Percentiles rank a stretch among this genome's conserved stretches.
Evolutionary conservation across 225 moss, liverwort and hornwort genomes (phyloP).

Genomic region (Bryoerythrophyllum caledonicum): DNA sequence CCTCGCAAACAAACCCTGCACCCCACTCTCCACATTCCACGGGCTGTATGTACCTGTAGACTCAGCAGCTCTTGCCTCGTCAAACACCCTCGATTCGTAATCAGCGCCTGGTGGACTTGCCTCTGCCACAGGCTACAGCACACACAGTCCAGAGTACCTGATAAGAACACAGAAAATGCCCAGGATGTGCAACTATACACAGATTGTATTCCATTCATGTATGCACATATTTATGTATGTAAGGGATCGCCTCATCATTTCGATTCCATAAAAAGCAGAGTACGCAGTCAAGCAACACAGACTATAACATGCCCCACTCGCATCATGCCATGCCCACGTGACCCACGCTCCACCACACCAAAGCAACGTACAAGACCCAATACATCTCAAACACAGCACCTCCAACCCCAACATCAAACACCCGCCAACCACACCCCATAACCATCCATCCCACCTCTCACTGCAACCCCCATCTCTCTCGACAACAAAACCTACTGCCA

Average conservation of each 20-base stretch:
- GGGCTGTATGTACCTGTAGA: slow-evolving; percentile 70
- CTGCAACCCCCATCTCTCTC: background rate
- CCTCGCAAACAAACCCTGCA: background rate
- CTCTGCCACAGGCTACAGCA: slow-evolving; percentile 71
- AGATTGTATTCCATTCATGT: background rate
- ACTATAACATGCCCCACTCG: background rate
- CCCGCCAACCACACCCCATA: slow-evolving; percentile 2
- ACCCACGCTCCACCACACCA: background rate
- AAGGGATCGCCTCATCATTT: background rate
- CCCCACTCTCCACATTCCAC: background rate
- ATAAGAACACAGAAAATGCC: slow-evolving; percentile 16
- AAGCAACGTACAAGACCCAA: background rate
- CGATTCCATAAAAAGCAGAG: background rate
- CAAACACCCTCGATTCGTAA: slow-evolving; percentile 46
- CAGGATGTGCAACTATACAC: background rate
- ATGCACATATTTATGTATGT: background rate
- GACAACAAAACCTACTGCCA: background rate
- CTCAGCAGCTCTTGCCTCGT: slow-evolving; percentile 74
- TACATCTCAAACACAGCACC: background rate
- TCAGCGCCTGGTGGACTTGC: slow-evolving; percentile 64
- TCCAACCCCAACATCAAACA: background rate
- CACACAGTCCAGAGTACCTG: slow-evolving; percentile 22
- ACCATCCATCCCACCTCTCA: slow-evolving; percentile 10
- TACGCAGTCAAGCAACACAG: background rate
- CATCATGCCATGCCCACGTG: background rate